Conservation (phyloP, 2,329 filamentous ascomycete species). For the Geosmithia morbida region DNA sequence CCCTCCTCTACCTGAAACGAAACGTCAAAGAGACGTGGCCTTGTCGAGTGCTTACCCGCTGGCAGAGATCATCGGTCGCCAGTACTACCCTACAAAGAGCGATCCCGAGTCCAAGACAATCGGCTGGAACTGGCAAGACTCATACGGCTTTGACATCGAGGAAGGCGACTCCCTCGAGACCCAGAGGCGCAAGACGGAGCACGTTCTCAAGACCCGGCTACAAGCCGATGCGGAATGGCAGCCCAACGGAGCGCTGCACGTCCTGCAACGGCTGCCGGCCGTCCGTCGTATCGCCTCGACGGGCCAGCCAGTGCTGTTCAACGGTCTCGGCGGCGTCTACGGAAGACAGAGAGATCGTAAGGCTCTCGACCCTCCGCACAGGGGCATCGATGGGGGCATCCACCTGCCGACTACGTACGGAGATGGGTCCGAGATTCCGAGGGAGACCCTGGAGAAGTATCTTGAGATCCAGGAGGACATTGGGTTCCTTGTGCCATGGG, state of each 20-base stretch:
- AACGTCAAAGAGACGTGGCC: neutral
- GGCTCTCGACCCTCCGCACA: neutral
- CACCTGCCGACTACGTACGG: constrained; percentile 2
- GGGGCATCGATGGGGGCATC: neutral
- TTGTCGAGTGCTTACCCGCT: neutral
- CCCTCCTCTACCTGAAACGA: too few relatives aligned
- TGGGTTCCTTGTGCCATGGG: neutral
- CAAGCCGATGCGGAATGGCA: neutral
- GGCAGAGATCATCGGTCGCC: neutral
- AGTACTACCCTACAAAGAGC: neutral
- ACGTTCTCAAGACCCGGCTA: neutral
- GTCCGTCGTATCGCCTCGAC: neutral
- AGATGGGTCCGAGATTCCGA: constrained; percentile 1
- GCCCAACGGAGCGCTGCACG: neutral
- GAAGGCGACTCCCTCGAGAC: neutral
- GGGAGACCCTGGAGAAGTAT: constrained; percentile 1
- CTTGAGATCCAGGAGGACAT: neutral
- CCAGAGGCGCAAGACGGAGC: neutral
- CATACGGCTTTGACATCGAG: neutral
- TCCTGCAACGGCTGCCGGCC: neutral
- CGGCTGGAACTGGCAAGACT: constrained; percentile 1
- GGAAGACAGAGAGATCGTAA: neutral
- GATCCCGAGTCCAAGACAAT: neutral
- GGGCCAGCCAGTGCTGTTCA: neutral
- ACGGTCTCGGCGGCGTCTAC: neutral